phyloP scores from a whole-genome alignment of 306 rosid genomes.

The Hippophae gyantsensis region DNA sequence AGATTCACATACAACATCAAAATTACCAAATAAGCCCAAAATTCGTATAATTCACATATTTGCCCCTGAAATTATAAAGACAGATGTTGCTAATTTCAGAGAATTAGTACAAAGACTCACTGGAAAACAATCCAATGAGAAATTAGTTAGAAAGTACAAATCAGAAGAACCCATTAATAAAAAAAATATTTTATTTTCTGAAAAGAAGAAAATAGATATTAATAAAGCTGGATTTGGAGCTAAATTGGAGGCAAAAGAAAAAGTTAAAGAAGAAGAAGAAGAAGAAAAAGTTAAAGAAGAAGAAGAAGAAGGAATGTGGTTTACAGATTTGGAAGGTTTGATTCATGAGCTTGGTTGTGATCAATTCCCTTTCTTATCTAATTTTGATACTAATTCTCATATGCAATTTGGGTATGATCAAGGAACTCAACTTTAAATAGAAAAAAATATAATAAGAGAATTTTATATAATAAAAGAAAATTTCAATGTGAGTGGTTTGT shows the following conservation, averaged over 20 bases:
- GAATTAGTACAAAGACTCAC: slow-evolving; percentile 78
- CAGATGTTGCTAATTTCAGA: slow-evolving; percentile 70
- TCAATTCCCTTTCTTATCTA: slow-evolving; percentile 37
- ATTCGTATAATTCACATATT: slow-evolving; percentile 85
- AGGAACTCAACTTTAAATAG: slow-evolving; percentile 27
- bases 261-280: slow-evolving; percentile 23
- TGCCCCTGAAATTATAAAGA: slow-evolving; percentile 82
- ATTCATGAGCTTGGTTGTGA: slow-evolving; percentile 50
- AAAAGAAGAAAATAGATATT: slow-evolving; percentile 28
- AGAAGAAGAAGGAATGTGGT: slow-evolving; percentile 24
- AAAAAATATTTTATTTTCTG: slow-evolving; percentile 4
- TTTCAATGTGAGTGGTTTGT: background rate
- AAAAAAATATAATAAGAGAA: too few relatives aligned
- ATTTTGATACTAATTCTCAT: slow-evolving; percentile 30
- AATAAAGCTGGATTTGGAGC: slow-evolving; percentile 20
- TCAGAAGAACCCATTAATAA: background rate
- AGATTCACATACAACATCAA: slow-evolving; percentile 48
- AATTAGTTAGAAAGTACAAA: too few relatives aligned
- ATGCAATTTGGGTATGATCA: slow-evolving; percentile 41
- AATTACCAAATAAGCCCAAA: slow-evolving; percentile 43
- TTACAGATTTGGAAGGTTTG: slow-evolving; percentile 70
- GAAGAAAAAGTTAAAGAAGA: too few relatives aligned
- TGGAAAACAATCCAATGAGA: slow-evolving; percentile 47
- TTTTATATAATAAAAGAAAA: background rate
- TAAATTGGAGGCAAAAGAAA: slow-evolving; percentile 24